A percentile compares a stretch with the other conserved stretches of the same genome.
Conservation (phyloP, 805 yeast species). For the Teunomyces pallodes region DNA sequence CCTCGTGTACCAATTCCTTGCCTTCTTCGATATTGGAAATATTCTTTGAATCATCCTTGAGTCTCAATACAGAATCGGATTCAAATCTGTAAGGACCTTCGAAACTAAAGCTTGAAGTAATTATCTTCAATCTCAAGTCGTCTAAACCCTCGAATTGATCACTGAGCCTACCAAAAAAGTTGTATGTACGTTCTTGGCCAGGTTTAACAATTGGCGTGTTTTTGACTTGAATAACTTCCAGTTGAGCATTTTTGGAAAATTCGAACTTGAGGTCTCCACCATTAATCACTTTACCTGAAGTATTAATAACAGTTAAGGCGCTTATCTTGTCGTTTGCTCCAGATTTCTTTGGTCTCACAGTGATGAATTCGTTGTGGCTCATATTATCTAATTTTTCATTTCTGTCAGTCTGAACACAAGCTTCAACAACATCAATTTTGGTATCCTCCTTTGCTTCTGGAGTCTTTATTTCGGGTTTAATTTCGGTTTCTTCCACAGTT, state of each 20-base stretch:
- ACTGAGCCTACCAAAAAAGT: slow-evolving; percentile 17
- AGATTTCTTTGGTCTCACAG: slow-evolving; percentile 15
- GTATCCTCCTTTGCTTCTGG: background rate
- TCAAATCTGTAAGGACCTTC: slow-evolving; percentile 12
- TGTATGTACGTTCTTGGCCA: slow-evolving; percentile 26
- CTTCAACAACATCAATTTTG: background rate
- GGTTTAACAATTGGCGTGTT: slow-evolving; percentile 24
- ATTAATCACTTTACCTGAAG: slow-evolving; percentile 17
- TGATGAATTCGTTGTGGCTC: background rate
- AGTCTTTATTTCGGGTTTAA: background rate
- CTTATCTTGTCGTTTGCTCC: slow-evolving; percentile 18
- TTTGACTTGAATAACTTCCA: slow-evolving; percentile 18
- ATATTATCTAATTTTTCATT: background rate
- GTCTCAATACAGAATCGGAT: slow-evolving; percentile 1
- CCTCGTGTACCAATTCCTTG: background rate
- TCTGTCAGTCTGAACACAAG: background rate
- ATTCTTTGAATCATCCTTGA: background rate
- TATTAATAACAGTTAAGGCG: slow-evolving; percentile 24
- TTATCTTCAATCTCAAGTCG: slow-evolving; percentile 20
- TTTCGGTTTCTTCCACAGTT: background rate
- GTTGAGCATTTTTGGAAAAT: slow-evolving; percentile 15
- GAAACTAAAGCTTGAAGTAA: slow-evolving; percentile 13
- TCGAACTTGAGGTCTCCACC: slow-evolving; percentile 31
- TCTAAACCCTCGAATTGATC: slow-evolving; percentile 13
- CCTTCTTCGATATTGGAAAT: background rate